A percentile compares a stretch with the other conserved stretches of the same genome.
Conservation (phyloP, 2,329 filamentous ascomycete species). For the Neonectria magnoliae region DNA sequence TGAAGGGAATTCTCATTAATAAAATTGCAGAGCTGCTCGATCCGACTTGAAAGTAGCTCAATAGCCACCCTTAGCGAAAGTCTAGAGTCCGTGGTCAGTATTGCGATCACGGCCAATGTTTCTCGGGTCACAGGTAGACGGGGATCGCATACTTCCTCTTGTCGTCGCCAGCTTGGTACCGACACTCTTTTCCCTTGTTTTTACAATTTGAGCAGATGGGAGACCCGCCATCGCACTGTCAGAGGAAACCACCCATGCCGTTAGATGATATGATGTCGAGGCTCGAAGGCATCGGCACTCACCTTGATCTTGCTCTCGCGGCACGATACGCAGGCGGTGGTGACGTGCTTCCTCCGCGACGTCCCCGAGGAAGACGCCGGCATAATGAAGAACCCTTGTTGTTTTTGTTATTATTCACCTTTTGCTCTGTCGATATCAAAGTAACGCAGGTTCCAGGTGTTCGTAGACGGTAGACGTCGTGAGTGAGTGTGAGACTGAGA, state of each 20-base stretch:
- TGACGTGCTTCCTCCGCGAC: slow-evolving; percentile 51
- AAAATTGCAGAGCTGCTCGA: slow-evolving; percentile 44
- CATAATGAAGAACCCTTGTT: slow-evolving; percentile 15
- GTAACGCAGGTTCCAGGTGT: background rate
- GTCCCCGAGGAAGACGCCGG: slow-evolving; percentile 21
- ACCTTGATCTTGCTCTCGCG: slow-evolving; percentile 57
- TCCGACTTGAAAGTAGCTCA: slow-evolving; percentile 28
- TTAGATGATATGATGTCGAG: background rate
- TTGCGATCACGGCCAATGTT: background rate
- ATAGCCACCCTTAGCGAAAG: slow-evolving; percentile 29
- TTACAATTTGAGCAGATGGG: slow-evolving; percentile 33
- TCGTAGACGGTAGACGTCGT: background rate
- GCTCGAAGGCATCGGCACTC: slow-evolving; percentile 19
- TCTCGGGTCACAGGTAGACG: background rate
- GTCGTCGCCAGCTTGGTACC: slow-evolving; percentile 33
- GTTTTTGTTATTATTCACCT: background rate
- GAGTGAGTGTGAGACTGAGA: slow-evolving; percentile 7
- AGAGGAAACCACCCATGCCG: background rate
- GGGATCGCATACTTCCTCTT: slow-evolving; percentile 27
- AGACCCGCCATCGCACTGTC: slow-evolving; percentile 30
- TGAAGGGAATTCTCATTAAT: slow-evolving; percentile 53
- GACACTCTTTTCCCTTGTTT: slow-evolving; percentile 32
- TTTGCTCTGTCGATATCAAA: background rate
- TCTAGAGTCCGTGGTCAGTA: slow-evolving; percentile 1
- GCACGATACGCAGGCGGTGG: slow-evolving; percentile 55